Base-by-base conservation (phyloP, 495 filamentous ascomycete species). In the Penicillium salamii region DNA sequence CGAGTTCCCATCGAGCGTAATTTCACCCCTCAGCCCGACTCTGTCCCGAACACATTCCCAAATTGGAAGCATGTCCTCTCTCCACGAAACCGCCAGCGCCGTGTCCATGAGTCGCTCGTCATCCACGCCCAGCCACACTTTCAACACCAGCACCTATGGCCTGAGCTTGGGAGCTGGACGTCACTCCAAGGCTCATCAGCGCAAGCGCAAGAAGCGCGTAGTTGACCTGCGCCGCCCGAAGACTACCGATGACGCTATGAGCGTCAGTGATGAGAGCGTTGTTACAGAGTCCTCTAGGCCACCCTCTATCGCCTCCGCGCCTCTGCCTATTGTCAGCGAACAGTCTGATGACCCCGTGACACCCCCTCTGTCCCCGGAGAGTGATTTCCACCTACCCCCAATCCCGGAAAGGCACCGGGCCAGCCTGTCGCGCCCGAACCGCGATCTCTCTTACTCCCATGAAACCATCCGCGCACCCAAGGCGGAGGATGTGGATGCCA, bases 191-290 rank as follows among this genome's bases (percentile, higher is more conserved):
- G 69, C 78, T 20, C 68, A 80, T n/a, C 79, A 80, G 21, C 79
- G 89, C 24, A 91, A 86, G 63, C 87, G 90, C 66, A 97, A 96
- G 79, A 91, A 83, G 51, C 81, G 93, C n/a, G 88, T 98, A 23
- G 90, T 98, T 49, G 91, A 97, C 63, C 69, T 98, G 35, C 86
- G 91, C 5, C 81, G 79, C 50, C 77, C 78, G 32, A 83, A 78
- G 61, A 67, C 78, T n/a, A 69, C 70, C 14, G 70, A 72, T 33
- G 77, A 80, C 28, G 74, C 75, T n/a, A 77, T 82, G 52, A 78
- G 76, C 44, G 70, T 73, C 15, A 80, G 77, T 61, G 78, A 75
- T 41, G 78, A 77, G 23, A 75, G 68, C 48, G 58, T 67, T 5
- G 58, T 69, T 18, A 72, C 71, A 23, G 71, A 70, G 35, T 64